These are phyloP conservation scores for Gremmenia infestans DNA, from an alignment of 2,329 filamentous ascomycete species.

Conservation along the genomic window DNA sequence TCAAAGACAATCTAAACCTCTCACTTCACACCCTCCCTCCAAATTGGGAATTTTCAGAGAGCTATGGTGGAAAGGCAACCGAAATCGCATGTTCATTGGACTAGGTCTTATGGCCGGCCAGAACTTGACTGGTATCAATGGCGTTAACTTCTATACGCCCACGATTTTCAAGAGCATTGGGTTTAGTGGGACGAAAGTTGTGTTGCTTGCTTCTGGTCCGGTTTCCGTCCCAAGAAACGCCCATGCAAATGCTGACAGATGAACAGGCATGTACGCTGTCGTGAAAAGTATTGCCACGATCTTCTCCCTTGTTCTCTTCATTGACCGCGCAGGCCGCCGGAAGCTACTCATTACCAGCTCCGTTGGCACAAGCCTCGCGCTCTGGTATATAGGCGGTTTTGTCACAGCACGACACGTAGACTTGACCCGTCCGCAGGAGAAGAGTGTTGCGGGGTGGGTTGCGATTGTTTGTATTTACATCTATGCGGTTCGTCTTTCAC, in stretches of 20 bases:
- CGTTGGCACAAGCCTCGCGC: slow-evolving; percentile 54
- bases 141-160: slow-evolving; percentile 71
- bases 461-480: slow-evolving; percentile 70
- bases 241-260: too few relatives aligned
- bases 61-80: slow-evolving; percentile 41
- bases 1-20: slow-evolving; percentile 63
- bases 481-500: slow-evolving; percentile 45
- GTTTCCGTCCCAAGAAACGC: too few relatives aligned
- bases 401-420: slow-evolving; percentile 44
- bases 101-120: slow-evolving; percentile 74
- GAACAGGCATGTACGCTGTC: slow-evolving; percentile 70
- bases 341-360: slow-evolving; percentile 63
- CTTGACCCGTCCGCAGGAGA: slow-evolving; percentile 37
- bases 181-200: slow-evolving; percentile 49
- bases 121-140: slow-evolving; percentile 72
- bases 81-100: slow-evolving; percentile 61
- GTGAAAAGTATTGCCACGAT: slow-evolving; percentile 67
- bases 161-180: slow-evolving; percentile 63
- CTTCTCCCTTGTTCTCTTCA: slow-evolving; percentile 63
- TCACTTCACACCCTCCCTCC: slow-evolving; percentile 49
- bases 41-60: slow-evolving; percentile 40
- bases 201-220: slow-evolving; percentile 45
- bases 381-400: slow-evolving; percentile 55
- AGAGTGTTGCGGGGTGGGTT: slow-evolving; percentile 27
- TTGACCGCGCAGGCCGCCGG: slow-evolving; percentile 58